Conservation (phyloP, 2,329 filamentous ascomycete species). For the Corynespora cassiicola region DNA sequence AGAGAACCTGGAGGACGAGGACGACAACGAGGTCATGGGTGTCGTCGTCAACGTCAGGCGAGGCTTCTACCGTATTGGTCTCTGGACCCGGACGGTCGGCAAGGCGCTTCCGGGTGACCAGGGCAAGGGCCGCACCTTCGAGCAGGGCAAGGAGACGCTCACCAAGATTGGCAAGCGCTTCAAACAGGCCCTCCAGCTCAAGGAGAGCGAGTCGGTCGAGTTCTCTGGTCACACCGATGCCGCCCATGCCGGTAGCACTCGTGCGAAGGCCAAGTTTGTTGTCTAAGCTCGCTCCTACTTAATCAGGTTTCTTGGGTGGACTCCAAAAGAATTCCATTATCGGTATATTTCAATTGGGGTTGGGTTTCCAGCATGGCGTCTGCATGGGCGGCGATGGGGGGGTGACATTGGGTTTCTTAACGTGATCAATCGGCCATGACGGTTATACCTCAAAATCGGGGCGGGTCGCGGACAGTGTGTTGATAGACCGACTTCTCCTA, state of each 20-base stretch:
- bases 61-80: conserved; percentile 95
- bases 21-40: conserved; percentile 97
- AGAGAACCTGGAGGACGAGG: conserved; percentile 94
- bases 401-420: conserved; percentile 34
- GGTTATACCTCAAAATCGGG: conserved; percentile 29
- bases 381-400: conserved; percentile 45
- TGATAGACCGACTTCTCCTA: conserved; percentile 35
- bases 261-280: conserved; percentile 92
- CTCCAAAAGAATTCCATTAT: conserved; percentile 24
- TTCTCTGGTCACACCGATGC: conserved; percentile 97
- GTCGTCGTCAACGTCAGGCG: conserved; percentile 99
- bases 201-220: conserved; percentile 79
- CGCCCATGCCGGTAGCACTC: conserved; percentile 89
- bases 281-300: conserved; percentile 62
- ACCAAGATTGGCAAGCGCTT: conserved; percentile 85
- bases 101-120: conserved; percentile 78
- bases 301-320: conserved; percentile 10
- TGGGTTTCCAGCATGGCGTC: conserved; percentile 46
- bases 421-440: conserved; percentile 33
- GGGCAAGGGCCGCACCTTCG: conserved; percentile 76
- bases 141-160: conserved; percentile 87
- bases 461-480: conserved; percentile 24
- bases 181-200: conserved; percentile 89
- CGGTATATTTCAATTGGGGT: conserved; percentile 34
- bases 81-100: conserved; percentile 95